A percentile compares a stretch with the other conserved stretches of the same genome.
Conservation (phyloP, 1,284 basidiomycete species). For the Marasmius tenuissimus region DNA sequence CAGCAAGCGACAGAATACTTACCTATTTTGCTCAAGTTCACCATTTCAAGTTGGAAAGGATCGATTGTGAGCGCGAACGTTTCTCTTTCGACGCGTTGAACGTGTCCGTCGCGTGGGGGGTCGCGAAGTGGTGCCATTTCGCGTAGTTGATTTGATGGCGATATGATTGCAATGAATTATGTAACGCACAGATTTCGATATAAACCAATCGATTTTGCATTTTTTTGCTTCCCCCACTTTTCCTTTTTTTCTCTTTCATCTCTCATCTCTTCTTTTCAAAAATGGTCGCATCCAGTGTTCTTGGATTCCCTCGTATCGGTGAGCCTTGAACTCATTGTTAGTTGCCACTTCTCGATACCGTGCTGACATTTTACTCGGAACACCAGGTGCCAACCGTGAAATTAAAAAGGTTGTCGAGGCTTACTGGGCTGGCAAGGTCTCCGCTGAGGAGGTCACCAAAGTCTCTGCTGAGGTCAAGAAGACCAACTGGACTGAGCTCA, state of each 20-base stretch:
- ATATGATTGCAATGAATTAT: slow-evolving; percentile 1
- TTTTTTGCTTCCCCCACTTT: slow-evolving; percentile 1
- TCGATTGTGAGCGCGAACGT: too few species aligned
- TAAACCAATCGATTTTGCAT: not conserved
- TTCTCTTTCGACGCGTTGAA: too few species aligned
- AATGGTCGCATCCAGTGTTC: slow-evolving; percentile 85
- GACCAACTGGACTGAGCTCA: slow-evolving; percentile 88
- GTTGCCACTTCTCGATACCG: not conserved
- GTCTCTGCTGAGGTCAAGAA: slow-evolving; percentile 89
- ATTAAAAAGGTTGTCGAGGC: slow-evolving; percentile 98
- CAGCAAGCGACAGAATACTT: too few species aligned
- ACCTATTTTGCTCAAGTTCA: not conserved
- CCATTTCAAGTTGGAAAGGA: too few species aligned
- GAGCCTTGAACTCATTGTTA: slow-evolving; percentile 23
- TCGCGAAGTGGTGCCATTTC: not conserved
- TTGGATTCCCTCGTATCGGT: slow-evolving; percentile 99
- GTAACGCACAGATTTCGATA: slow-evolving; percentile 1
- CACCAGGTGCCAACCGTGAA: slow-evolving; percentile 87
- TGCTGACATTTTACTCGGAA: slow-evolving; percentile 6
- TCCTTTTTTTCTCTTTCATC: not conserved
- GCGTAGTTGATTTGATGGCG: not conserved
- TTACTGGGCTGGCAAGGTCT: slow-evolving; percentile 96
- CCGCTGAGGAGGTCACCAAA: slow-evolving; percentile 85
- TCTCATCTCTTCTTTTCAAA: slow-evolving; percentile 7
- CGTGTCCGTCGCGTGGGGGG: not conserved